These are phyloP conservation scores for Linum trigynum DNA, from an alignment of 345 rosid species.

Conservation along the genomic window DNA sequence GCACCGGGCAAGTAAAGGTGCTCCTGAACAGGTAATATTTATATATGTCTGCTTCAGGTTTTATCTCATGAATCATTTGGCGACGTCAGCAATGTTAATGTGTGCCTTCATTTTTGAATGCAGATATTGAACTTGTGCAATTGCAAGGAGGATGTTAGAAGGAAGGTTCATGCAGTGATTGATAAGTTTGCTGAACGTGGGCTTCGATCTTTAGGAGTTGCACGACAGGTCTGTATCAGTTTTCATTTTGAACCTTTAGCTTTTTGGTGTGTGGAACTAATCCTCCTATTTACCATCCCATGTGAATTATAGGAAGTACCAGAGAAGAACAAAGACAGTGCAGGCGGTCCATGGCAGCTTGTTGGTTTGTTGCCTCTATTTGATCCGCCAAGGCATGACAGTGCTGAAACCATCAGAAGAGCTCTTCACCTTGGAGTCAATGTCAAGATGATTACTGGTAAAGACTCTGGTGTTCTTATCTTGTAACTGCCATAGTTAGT, in stretches of 20 bases:
- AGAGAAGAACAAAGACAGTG: conserved; percentile 58
- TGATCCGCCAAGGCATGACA: conserved; percentile 96
- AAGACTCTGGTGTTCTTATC: conserved; percentile 1
- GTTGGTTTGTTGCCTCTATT: conserved; percentile 78
- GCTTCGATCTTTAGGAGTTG: conserved; percentile 77
- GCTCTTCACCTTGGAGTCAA: conserved; percentile 87
- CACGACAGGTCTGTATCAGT: conserved; percentile 56
- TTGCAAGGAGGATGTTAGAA: conserved; percentile 62
- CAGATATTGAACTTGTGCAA: conserved; percentile 69
- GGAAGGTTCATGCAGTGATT: conserved; percentile 61
- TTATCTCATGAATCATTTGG: no score
- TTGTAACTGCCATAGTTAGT: not conserved
- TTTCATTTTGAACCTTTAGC: conserved; percentile 3
- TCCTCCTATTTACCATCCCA: not conserved
- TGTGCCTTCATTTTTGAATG: conserved; percentile 8
- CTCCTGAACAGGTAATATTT: conserved; percentile 75
- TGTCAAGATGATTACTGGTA: conserved; percentile 93
- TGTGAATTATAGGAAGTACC: conserved; percentile 57
- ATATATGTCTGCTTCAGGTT: not conserved
- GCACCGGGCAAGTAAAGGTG: conserved; percentile 90
- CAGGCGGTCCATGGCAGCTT: conserved; percentile 79
- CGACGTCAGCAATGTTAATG: not conserved
- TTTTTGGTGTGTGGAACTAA: conserved; percentile 1
- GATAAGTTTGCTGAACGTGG: conserved; percentile 95
- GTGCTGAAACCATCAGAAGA: conserved; percentile 91